Evolutionary conservation across 345 rosid genomes (phyloP).

Genomic region (Euphorbia tirucalli): DNA sequence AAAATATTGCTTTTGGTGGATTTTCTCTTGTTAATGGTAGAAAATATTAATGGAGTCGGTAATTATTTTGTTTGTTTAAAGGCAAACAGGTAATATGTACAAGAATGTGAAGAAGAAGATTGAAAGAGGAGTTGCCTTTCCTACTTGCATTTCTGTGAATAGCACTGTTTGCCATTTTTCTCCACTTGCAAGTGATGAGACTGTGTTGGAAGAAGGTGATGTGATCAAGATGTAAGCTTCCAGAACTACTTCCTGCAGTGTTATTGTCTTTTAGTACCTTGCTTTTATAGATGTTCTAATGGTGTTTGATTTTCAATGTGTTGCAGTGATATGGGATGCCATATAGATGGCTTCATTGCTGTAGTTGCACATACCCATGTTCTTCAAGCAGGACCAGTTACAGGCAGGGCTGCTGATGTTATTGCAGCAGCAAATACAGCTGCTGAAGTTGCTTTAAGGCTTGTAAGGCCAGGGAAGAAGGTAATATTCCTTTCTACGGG

Average conservation of each 20-base stretch:
- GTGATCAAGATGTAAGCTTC: constrained; percentile 73
- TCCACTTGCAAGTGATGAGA: constrained; percentile 80
- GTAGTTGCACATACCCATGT: constrained; percentile 88
- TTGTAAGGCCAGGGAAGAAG: constrained; percentile 94
- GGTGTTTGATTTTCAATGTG: neutral
- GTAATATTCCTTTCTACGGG: constrained; percentile 31
- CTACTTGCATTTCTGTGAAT: constrained; percentile 90
- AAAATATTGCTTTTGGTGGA: neutral
- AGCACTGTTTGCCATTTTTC: constrained; percentile 84
- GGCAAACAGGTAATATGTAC: constrained; percentile 89
- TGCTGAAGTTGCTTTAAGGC: constrained; percentile 98
- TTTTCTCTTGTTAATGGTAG: neutral
- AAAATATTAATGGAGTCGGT: neutral
- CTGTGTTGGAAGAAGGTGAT: constrained; percentile 81
- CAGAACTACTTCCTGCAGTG: neutral
- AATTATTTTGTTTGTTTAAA: constrained; percentile 17
- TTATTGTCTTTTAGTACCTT: neutral
- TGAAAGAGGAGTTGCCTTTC: constrained; percentile 90
- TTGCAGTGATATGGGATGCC: constrained; percentile 92
- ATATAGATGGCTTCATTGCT: constrained; percentile 97
- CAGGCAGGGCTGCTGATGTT: constrained; percentile 82
- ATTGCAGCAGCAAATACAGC: constrained; percentile 92
- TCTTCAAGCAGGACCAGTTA: constrained; percentile 66
- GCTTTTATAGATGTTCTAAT: neutral
- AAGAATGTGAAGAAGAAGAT: constrained; percentile 94